phyloP scores from a whole-genome alignment of 345 rosid species.

The Hibiscus syriacus region DNA sequence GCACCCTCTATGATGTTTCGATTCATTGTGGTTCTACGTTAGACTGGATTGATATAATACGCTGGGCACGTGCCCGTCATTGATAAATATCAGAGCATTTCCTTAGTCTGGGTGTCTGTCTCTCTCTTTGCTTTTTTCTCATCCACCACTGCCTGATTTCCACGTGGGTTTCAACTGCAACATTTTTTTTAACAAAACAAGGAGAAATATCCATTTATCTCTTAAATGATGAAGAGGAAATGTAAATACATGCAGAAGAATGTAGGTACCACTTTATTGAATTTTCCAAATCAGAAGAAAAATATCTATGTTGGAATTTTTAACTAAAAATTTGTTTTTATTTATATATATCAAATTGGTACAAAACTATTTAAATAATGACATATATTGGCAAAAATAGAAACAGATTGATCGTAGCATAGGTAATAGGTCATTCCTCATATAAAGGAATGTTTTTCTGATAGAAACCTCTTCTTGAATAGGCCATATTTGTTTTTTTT shows the following conservation, averaged over 20 bases:
- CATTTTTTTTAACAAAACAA: background rate
- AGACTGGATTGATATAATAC: background rate
- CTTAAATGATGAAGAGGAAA: background rate
- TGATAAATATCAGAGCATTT: conserved; percentile 8
- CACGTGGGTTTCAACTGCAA: conserved; percentile 20
- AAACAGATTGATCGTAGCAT: too few species aligned
- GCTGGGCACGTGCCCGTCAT: conserved; percentile 18
- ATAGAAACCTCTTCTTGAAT: background rate
- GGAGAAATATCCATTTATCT: background rate
- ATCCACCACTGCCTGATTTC: conserved; percentile 2
- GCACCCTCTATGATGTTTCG: conserved; percentile 17
- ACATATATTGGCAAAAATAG: too few species aligned
- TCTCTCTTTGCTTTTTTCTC: conserved; percentile 15
- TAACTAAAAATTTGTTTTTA: background rate
- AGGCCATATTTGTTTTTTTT: too few species aligned
- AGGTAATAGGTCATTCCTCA: background rate
- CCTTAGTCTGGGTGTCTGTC: conserved; percentile 23
- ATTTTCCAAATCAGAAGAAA: background rate
- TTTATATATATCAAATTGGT: background rate
- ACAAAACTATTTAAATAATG: background rate
- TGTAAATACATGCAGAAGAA: background rate
- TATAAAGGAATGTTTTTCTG: background rate
- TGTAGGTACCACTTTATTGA: background rate
- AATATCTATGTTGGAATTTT: background rate
- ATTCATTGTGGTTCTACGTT: conserved; percentile 10